Evolutionary conservation across 495 filamentous ascomycete genomes (phyloP), one percentile per base, ranked within the genome.

Genomic region (Penicillium steckii): DNA sequence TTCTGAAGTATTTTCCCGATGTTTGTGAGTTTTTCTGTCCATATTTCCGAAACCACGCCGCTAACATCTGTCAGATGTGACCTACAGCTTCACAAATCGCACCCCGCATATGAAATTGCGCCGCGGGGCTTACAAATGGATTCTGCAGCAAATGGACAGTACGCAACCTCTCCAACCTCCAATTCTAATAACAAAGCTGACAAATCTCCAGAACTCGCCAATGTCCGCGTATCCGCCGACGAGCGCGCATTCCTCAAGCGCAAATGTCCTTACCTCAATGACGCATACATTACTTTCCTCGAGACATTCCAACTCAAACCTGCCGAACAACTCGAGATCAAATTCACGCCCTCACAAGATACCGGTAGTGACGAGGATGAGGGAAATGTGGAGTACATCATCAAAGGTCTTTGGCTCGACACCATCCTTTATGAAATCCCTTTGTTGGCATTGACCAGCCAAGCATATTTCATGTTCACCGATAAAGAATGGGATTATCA

Each of bases 341-440:
- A 76, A 0, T 97, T 96, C 65, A 72, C 70, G 0, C 84, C 90
- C 1, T 66, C 75, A 2, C 62, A 83, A 7, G 85, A 90, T 55
- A 84, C 80, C 0, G 85, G 81, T 22, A 80, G 80, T 45, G 85
- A 89, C 46, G 72, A 78, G 1, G 88, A 92, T 44, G 52, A 85
- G 32, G 95, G 95, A 21, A 84, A 88, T 47, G 57, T 97, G 35
- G 73, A 84, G 55, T 83, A 97, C 49, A 65, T 81, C 19, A 81
- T 92, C 50, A 81, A 82, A 59, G 94, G 94, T 17, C 78, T 84
- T 45, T 98, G 94, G 94, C 79, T 91, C 7, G 93, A 97, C 44
- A 96, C 94, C 0, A 98, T 98, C 42, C 82, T 98, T 43, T 98
- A 98, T 69, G 94, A 98, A 73, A 96, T 97, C 51, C 95, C 94